These are phyloP conservation scores for Coemansia interrupta DNA, from an alignment of 192 early-diverging fungal genomes.

Conservation along the genomic window DNA sequence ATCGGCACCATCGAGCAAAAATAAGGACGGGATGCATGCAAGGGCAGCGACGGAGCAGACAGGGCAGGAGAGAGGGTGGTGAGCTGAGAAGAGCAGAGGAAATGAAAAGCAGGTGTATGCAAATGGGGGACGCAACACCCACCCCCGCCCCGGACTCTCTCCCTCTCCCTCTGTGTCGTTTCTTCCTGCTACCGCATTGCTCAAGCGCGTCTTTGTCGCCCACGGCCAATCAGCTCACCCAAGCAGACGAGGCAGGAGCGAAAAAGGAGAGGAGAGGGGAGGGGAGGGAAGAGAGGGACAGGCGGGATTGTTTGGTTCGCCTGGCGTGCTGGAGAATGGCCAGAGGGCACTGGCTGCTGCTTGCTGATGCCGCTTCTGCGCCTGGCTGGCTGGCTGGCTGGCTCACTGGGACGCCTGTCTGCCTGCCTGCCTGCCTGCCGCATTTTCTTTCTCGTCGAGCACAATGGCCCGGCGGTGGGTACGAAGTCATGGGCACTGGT, in stretches of 20 bases:
- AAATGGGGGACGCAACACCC: not conserved
- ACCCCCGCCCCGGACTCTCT: not conserved
- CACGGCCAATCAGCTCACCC: not conserved
- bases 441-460: not conserved
- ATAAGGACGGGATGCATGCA: no score
- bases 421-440: no score
- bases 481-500: constrained; percentile 3
- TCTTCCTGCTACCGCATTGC: constrained; percentile 3
- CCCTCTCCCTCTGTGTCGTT: not conserved
- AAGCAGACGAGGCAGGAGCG: not conserved
- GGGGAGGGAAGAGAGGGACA: not conserved
- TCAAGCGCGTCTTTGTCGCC: not conserved
- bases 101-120: no score
- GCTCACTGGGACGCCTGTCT: not conserved
- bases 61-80: no score
- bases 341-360: constrained; percentile 8
- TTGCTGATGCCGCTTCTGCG: constrained; percentile 2
- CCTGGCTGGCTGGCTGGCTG: constrained; percentile 10
- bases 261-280: constrained; percentile 1
- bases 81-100: not conserved
- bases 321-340: constrained; percentile 5
- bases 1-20: no score
- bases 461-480: not conserved
- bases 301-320: no score
- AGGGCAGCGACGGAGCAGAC: no score